These are phyloP conservation scores for Haplographium delicatum DNA, from an alignment of 495 filamentous ascomycete species.

Conservation along the genomic window DNA sequence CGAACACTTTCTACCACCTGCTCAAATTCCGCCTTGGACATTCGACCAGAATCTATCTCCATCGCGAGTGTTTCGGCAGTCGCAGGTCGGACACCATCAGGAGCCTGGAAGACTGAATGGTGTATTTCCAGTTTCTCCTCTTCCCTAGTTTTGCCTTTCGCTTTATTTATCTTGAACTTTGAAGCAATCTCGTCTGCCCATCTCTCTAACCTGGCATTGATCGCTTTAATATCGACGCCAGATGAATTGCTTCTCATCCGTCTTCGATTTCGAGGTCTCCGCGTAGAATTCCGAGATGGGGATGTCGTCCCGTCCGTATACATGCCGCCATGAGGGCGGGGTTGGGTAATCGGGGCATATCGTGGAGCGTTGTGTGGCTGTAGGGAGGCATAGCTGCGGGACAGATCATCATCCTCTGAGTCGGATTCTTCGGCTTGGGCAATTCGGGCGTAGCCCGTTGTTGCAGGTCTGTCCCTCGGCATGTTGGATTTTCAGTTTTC, in stretches of 20 bases:
- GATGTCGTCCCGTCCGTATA: slow-evolving; percentile 36
- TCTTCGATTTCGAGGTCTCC: slow-evolving; percentile 38
- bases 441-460: slow-evolving; percentile 86
- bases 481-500: neutral
- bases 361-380: slow-evolving; percentile 59
- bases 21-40: slow-evolving; percentile 79
- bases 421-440: slow-evolving; percentile 85
- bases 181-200: slow-evolving; percentile 98
- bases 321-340: slow-evolving; percentile 58
- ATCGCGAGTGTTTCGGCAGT: slow-evolving; percentile 66
- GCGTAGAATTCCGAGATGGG: slow-evolving; percentile 21
- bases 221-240: slow-evolving; percentile 96
- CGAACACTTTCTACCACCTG: slow-evolving; percentile 85
- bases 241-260: slow-evolving; percentile 71
- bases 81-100: slow-evolving; percentile 73
- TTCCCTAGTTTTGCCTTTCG: slow-evolving; percentile 66
- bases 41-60: slow-evolving; percentile 43
- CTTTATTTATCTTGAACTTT: slow-evolving; percentile 84
- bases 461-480: slow-evolving; percentile 37
- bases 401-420: slow-evolving; percentile 54
- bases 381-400: slow-evolving; percentile 44
- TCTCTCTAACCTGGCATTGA: slow-evolving; percentile 90
- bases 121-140: slow-evolving; percentile 93
- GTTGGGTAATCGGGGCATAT: slow-evolving; percentile 62
- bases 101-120: slow-evolving; percentile 91